Base-by-base conservation (phyloP, 805 yeast species). In the Pichia scutulata region DNA sequence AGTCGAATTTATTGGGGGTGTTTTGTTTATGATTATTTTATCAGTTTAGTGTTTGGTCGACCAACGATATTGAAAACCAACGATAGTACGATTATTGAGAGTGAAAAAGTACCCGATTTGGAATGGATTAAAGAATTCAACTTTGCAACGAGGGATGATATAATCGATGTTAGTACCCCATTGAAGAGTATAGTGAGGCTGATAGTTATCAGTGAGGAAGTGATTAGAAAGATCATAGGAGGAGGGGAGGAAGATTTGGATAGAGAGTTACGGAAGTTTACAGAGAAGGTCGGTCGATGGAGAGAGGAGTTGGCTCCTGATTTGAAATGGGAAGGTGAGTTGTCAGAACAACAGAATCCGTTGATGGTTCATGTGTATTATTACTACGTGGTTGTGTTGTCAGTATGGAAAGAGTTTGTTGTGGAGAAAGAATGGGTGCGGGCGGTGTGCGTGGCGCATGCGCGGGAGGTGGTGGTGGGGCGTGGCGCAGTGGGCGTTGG, bases 1-100 rank as follows among this genome's bases (percentile, higher is more conserved):
- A 73, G 80, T 46, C 67, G 87, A 51, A 77, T 81, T 12, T 78
- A 77, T 60, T 81, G 87, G 87, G 86, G 86, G 4, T 74, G 81
- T 46, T 81, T 76, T 60, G 67, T 81, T 50, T 82, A 82, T 2
- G 87, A 81, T 61, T 85, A 80, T 59, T 77, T 81, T 56, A 77
- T 81, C 36, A 76, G 83, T 58, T 64, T 81, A 37, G 67, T 80
- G 46, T 63, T 80, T 44, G 87, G 87, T 3, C 65, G 85, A 47
- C 83, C 84, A 0, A 74, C 82, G 0, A 64, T 75, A 1, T 61
- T 81, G 46, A 77, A 80, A 57, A 69, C 76, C 46, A 70, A 75
- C 42, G 82, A 81, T 55, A 78, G 86, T 0, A 74, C 84, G 0
- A 78, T 81, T 14, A 80, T 81, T 0, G 84, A 78, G 52, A 72